Evolutionary conservation across 345 rosid species (phyloP), one percentile per base, ranked within the genome.

Genomic region (Populus nigra): DNA sequence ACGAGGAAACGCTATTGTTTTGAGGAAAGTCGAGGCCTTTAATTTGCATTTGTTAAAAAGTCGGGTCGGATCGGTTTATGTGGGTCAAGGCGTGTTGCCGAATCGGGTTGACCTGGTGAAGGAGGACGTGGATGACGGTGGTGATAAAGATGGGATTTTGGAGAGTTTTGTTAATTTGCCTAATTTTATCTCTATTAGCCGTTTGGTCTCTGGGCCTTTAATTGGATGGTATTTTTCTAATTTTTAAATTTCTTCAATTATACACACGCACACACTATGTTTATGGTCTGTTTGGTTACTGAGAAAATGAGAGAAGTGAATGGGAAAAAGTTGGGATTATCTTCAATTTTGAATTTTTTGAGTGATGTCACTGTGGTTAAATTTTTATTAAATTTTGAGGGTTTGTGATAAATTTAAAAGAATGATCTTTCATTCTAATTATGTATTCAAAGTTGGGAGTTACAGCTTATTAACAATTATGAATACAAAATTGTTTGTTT

Each of bases 161-260:
- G 84, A 82, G 74, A 90, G 92, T 80, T 90, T 91, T 53, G 84
- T 93, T 71, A 93, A 92, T 88, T 80, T 86, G 79, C 99, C 98
- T 25, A 96, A 96, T 86, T 49, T 87, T 76, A 86, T 96, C 75
- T 93, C 99, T 3, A 15, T 96, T 50, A 79, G 91, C 53, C 89
- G 97, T 72, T 62, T 96, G 85, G 88, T 86, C 69, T 96, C 98
- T 76, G 98, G 99, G 62, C 99, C 99, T 82, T 76, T 88, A 49
- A 87, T 96, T 74, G 91, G 97, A 87, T 91, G 99, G 98, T 94
- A 84, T 43, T 80, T 62, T 41, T 16, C 17, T 72, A 59, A 27
- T 16, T 38, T 4, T 25, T 23, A 36, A 6, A 10, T 72, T 22
- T 27, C 38, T 55, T 36, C 72, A 57, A 65, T 2, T 63, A 6